Conservation (phyloP, 352 stramenopile genomes). For the Phytophthora pseudosyringae region DNA sequence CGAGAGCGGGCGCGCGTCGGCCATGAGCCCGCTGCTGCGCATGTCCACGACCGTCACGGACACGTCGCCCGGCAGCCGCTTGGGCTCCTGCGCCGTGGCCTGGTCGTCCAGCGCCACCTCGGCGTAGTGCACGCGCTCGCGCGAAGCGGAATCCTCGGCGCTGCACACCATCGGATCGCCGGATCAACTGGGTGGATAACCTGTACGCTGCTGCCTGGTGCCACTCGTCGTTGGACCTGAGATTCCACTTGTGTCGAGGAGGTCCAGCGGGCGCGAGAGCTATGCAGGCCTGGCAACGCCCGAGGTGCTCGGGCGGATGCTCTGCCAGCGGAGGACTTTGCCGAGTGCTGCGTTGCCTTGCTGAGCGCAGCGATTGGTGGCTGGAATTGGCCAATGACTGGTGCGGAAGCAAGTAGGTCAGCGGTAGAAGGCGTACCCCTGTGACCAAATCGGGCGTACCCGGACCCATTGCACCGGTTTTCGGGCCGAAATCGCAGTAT, state of each 20-base stretch:
- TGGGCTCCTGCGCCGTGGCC: constrained; percentile 24
- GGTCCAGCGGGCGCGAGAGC: constrained; percentile 5
- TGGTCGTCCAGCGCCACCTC: constrained; percentile 64
- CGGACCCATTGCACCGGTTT: neutral
- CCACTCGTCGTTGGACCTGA: neutral
- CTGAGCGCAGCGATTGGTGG: constrained; percentile 23
- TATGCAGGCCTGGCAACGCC: constrained; percentile 8
- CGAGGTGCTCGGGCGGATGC: constrained; percentile 6
- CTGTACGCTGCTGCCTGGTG: neutral
- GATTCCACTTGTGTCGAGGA: constrained; percentile 38
- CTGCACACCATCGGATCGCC: constrained; percentile 52
- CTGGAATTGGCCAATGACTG: constrained; percentile 31
- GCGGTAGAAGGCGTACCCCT: neutral
- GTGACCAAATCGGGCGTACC: neutral
- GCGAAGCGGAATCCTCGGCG: constrained; percentile 35
- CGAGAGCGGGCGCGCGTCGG: constrained; percentile 15
- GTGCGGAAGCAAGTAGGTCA: constrained; percentile 7
- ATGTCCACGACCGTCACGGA: constrained; percentile 42
- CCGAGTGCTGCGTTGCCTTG: constrained; percentile 19
- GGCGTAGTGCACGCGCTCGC: constrained; percentile 53
- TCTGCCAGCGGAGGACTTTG: constrained; percentile 7
- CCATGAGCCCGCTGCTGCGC: constrained; percentile 24
- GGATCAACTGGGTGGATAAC: neutral
- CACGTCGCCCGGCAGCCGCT: constrained; percentile 28
- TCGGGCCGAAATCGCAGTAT: neutral